A percentile compares a stretch with the other conserved stretches of the same genome.
phyloP scores from a whole-genome alignment of 257 asterid species.

The Nyctanthes arbortristis region DNA sequence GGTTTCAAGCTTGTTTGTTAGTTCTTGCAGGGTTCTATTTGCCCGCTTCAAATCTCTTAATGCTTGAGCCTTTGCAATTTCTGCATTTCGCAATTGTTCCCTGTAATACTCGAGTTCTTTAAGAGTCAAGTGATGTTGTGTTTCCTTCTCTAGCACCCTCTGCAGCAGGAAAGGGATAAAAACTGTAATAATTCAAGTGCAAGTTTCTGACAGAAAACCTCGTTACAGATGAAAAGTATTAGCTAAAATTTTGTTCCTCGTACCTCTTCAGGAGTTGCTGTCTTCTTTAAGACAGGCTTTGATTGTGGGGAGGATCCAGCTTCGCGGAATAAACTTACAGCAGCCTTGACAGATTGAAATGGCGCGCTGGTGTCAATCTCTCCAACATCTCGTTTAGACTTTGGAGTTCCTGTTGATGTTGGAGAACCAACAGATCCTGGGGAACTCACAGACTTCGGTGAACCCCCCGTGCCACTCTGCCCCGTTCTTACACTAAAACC shows the following conservation, averaged over 20 bases:
- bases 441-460: slow-evolving; percentile 38
- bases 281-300: slow-evolving; percentile 33
- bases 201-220: too few relatives aligned
- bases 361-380: slow-evolving; percentile 81
- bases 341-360: slow-evolving; percentile 80
- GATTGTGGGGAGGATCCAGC: slow-evolving; percentile 41
- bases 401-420: slow-evolving; percentile 34
- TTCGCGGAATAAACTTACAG: slow-evolving; percentile 70
- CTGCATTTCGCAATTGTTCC: slow-evolving; percentile 49
- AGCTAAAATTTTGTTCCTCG: background rate
- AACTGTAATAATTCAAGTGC: too few relatives aligned
- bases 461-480: slow-evolving; percentile 43
- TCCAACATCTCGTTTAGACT: slow-evolving; percentile 40
- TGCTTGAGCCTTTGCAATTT: slow-evolving; percentile 61
- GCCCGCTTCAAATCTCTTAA: slow-evolving; percentile 59
- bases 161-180: slow-evolving; percentile 36
- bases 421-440: slow-evolving; percentile 40
- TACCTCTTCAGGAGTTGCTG: slow-evolving; percentile 74
- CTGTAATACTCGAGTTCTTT: slow-evolving; percentile 56
- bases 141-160: slow-evolving; percentile 86
- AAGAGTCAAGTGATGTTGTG: slow-evolving; percentile 61
- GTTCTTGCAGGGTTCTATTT: slow-evolving; percentile 57
- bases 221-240: too few relatives aligned
- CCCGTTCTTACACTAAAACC: slow-evolving; percentile 42
- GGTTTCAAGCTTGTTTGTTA: slow-evolving; percentile 61